phyloP scores from a whole-genome alignment of 2,329 filamentous ascomycete species.

The Teratosphaeriaceae sp. region DNA sequence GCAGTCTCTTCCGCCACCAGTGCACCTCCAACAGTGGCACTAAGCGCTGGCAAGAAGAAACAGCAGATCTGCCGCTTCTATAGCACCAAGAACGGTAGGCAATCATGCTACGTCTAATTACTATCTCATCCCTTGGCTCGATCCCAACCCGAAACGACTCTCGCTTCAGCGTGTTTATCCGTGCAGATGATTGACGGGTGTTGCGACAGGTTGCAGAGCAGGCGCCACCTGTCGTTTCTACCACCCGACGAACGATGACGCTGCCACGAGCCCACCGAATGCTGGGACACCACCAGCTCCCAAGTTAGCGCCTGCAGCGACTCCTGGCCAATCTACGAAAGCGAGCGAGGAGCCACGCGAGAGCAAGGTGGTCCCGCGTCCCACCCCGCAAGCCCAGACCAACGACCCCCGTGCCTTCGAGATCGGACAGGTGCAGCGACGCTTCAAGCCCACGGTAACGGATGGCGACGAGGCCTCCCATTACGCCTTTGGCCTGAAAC shows the following conservation, averaged over 20 bases:
- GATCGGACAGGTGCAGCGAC: conserved; percentile 62
- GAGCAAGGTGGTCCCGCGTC: conserved; percentile 54
- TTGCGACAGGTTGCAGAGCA: conserved; percentile 43
- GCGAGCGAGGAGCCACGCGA: not conserved
- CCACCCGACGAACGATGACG: conserved; percentile 35
- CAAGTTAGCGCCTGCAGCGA: conserved; percentile 24
- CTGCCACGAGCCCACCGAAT: not conserved
- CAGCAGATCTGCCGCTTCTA: conserved; percentile 33
- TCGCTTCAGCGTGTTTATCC: not conserved
- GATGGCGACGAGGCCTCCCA: conserved; percentile 46
- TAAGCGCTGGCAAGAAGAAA: no score
- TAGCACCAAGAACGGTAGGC: conserved; percentile 34
- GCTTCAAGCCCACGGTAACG: conserved; percentile 51
- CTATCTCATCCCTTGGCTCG: not conserved
- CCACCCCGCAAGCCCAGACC: conserved; percentile 56
- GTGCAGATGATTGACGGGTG: not conserved
- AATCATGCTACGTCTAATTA: no score
- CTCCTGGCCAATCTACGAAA: conserved; percentile 17
- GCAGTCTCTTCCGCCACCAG: not conserved
- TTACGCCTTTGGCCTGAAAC: conserved; percentile 58
- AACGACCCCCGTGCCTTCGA: conserved; percentile 69
- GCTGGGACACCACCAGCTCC: no score
- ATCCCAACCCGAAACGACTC: not conserved
- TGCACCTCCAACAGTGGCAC: no score
- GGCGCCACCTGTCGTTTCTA: conserved; percentile 46